phyloP scores from a whole-genome alignment of 2,329 filamentous ascomycete genomes.

The Claviceps africana region DNA sequence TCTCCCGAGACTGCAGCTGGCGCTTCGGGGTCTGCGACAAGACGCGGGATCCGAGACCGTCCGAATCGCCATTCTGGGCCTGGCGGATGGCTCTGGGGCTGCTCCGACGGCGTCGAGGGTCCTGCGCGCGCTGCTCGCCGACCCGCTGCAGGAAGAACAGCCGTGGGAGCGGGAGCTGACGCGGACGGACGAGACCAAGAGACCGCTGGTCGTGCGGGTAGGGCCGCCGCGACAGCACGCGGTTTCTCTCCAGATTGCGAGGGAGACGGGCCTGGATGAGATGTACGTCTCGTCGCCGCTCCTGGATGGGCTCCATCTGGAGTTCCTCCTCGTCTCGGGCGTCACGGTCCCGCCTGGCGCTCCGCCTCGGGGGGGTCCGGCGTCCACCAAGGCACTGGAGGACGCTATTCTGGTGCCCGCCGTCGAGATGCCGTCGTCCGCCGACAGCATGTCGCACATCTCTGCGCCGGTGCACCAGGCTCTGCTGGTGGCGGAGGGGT shows the following conservation, averaged over 20 bases:
- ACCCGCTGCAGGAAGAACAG: conserved; percentile 49
- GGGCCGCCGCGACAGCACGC: conserved; percentile 16
- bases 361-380: conserved; percentile 20
- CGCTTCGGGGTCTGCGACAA: conserved; percentile 49
- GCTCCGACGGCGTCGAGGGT: conserved; percentile 45
- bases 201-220: conserved; percentile 51
- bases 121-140: conserved; percentile 54
- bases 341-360: conserved; percentile 25
- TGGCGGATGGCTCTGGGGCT: conserved; percentile 26
- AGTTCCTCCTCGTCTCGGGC: conserved; percentile 43
- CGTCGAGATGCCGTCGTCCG: conserved; percentile 54
- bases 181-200: conserved; percentile 28
- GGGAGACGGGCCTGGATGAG: conserved; percentile 34
- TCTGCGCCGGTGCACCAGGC: conserved; percentile 75
- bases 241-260: conserved; percentile 16
- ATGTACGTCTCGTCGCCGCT: conserved; percentile 48
- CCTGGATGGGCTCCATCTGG: conserved; percentile 47
- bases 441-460: conserved; percentile 50
- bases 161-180: conserved; percentile 54
- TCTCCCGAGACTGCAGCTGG: conserved; percentile 57
- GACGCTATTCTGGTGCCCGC: conserved; percentile 63
- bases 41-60: conserved; percentile 41
- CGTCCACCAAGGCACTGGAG: conserved; percentile 30
- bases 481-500: conserved; percentile 58
- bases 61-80: conserved; percentile 42